phyloP scores from a whole-genome alignment of 441 rosid species.

The Mallotus repandus region DNA sequence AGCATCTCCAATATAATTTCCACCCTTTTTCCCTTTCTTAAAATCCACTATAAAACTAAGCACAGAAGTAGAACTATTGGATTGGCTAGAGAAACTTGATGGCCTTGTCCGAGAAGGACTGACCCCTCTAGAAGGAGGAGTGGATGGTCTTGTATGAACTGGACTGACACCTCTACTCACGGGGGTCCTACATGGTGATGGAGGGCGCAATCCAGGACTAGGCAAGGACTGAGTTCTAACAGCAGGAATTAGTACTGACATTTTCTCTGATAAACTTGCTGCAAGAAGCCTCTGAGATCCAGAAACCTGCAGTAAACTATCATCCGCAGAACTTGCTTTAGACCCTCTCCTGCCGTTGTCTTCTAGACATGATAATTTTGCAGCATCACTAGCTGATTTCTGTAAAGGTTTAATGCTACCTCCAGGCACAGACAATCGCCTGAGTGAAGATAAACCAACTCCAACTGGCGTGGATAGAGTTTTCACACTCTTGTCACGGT shows the following conservation, averaged over 20 bases:
- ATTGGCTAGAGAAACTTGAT: constrained; percentile 48
- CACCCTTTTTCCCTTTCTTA: constrained; percentile 68
- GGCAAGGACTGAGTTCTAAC: constrained; percentile 47
- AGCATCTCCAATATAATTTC: constrained; percentile 77
- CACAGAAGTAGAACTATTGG: constrained; percentile 66
- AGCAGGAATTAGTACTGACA: constrained; percentile 35
- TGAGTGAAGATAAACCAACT: constrained; percentile 45
- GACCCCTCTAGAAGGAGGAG: constrained; percentile 71
- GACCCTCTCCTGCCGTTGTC: constrained; percentile 41
- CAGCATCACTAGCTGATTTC: constrained; percentile 56
- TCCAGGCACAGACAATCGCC: constrained; percentile 53
- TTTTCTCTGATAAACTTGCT: constrained; percentile 51
- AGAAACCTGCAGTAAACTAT: constrained; percentile 36
- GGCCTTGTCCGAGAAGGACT: constrained; percentile 76
- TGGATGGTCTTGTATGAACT: constrained; percentile 64
- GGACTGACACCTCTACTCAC: constrained; percentile 67
- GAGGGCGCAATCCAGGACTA: constrained; percentile 25
- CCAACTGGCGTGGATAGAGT: constrained; percentile 41
- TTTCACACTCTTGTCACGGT: constrained; percentile 51
- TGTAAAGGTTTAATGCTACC: constrained; percentile 47
- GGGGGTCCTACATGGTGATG: constrained; percentile 65
- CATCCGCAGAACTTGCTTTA: constrained; percentile 49
- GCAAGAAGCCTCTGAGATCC: constrained; percentile 46
- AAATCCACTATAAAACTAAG: constrained; percentile 86
- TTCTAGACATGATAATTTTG: constrained; percentile 39